Percentiles rank a stretch among this genome's conserved stretches.
Evolutionary conservation across 169 alveolate species (phyloP).

Genomic region (Fabrea salina): DNA sequence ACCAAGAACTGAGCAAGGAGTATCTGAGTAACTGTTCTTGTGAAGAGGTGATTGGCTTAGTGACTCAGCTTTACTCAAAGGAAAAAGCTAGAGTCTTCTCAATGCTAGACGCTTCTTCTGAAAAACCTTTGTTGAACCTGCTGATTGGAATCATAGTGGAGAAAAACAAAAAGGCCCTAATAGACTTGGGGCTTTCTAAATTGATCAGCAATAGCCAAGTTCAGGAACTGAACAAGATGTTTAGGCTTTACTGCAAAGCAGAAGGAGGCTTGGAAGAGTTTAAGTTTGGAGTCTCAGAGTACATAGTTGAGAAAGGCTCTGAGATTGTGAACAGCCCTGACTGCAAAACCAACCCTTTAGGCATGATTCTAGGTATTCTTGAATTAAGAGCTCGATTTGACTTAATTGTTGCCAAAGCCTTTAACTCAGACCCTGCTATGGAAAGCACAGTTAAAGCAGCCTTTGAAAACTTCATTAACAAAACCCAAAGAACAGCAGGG

Average conservation of each 20-base stretch:
- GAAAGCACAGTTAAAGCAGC: constrained; percentile 35
- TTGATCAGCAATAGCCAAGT: constrained; percentile 32
- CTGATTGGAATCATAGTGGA: constrained; percentile 26
- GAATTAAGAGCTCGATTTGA: constrained; percentile 35
- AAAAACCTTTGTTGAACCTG: constrained; percentile 21
- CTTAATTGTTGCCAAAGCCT: constrained; percentile 27
- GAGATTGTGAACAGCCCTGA: neutral
- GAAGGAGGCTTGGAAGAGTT: neutral
- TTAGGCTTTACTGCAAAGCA: constrained; percentile 30
- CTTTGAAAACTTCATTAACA: constrained; percentile 39
- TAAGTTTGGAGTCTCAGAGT: neutral
- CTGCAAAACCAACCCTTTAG: neutral
- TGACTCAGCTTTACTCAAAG: constrained; percentile 25
- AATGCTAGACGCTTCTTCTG: constrained; percentile 33
- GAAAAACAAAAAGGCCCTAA: constrained; percentile 35
- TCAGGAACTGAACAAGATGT: constrained; percentile 35
- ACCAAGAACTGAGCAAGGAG: constrained; percentile 20
- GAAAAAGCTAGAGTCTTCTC: constrained; percentile 40
- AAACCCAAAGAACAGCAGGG: constrained; percentile 28
- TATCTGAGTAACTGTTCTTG: constrained; percentile 21
- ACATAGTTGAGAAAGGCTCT: constrained; percentile 5
- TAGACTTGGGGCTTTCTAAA: constrained; percentile 39
- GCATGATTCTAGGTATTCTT: constrained; percentile 31
- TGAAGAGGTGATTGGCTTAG: constrained; percentile 36
- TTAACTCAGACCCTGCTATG: constrained; percentile 29